Evolutionary conservation across 176 grass and related monocot genomes (phyloP), one percentile per base, ranked within the genome.

Genomic region (Microstegium vimineum): DNA sequence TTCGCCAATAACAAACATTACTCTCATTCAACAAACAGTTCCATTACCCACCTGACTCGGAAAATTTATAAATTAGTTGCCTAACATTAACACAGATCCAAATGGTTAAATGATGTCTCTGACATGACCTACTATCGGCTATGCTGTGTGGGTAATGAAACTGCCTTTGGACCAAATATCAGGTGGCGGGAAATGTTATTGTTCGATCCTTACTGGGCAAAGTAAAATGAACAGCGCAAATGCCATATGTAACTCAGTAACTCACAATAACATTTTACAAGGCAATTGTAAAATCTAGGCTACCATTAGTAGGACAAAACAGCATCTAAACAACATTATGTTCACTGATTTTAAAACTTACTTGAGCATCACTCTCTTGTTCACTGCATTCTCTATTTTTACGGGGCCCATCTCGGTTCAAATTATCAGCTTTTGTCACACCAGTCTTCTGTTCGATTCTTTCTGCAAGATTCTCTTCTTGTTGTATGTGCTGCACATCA

Each of bases 311-410:
- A 61, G 49, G 14, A 62, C 3, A 2, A 81, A 74, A 31, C 25
- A 66, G 4, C 32, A 69, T 31, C 14, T 27, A 66, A 3, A 75
- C 30, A 71, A 35, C 9, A 23, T 27, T 57, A 63, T 79, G 37
- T 37, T 72, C 7, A 71, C 20, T 85, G 37, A 34, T 87, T 66
- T 33, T 61, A 76, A 74, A 89, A 89, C 97, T 94, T 91, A 99
- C 97, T 89, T 95, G 93, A 82, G 97, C 97, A 83, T 99, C 97
- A 83, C 93, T 99, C 77, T 90, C 88, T 84, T 96, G 93, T 59
- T 96, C 97, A 49, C 93, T 96, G 82, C 66, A 76, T 77, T 99
- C 91, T 35, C 72, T 94, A 75, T 70, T 90, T 85, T 83, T 91
- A 23, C 10, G 34, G 77, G 77, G 36, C 3, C 62, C 66, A 80